Base-by-base conservation (phyloP, 1,284 basidiomycete genomes). In the Pseudozyma pruni region DNA sequence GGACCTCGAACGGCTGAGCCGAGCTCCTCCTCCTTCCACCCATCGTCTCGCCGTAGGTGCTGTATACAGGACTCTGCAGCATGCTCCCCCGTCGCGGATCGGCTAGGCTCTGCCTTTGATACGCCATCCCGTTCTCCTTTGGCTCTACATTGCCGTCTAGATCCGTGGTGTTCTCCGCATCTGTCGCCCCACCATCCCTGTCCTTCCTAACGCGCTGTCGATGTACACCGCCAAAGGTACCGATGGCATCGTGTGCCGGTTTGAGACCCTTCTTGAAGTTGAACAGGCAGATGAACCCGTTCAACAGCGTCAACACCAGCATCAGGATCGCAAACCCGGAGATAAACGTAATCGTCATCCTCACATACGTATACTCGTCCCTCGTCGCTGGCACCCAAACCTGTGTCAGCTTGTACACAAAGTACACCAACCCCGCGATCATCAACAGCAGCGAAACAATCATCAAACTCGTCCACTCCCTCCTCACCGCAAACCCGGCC, bases 261-360 rank as follows among this genome's bases (percentile, higher is more conserved):
- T 60, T 64, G 19, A 76, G 51, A 1, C 74, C 72, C 31, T 76
- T 68, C 40, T 64, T 43, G 58, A 79, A 79, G 60, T 79, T 79
- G 42, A 60, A 39, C 48, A 76, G 38, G 44, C 76, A 78, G 20
- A 72, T 42, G 39, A 75, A 42, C 14, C 75, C 72, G 23, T 63
- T 72, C 47, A 66, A 20, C 38, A 69, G 29, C 25, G 76, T 77
- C 20, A 76, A 37, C 0, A 38, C 25, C 3, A 78, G 48, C 25
- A 54, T 56, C 19, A 72, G 40, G 35, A 69, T 74, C 17, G 73
- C 56, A 41, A 79, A 76, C 14, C 51, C 66, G 19, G 64, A 67
- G 39, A 79, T 70, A 39, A 77, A 77, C 10, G 77, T 78, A 25
- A 79, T 69, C 14, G 69, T 79, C 8, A 67, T 67, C 19, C 64